Base-by-base conservation (phyloP, 2,329 filamentous ascomycete genomes). In the Pseudogymnoascus sp. region DNA sequence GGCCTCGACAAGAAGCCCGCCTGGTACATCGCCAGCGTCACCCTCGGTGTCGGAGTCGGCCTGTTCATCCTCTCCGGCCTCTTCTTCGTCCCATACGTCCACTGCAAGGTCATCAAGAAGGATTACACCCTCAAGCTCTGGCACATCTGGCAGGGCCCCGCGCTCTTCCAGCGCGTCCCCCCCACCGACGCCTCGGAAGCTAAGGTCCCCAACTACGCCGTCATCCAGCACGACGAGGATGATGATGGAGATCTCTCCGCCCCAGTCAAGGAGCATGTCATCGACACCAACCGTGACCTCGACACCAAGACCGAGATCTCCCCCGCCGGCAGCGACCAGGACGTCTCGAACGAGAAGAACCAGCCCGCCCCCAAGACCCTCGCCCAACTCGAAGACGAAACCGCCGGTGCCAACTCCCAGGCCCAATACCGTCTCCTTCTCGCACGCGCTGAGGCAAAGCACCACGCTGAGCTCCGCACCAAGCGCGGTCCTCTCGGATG, bases 21-120 rank as follows among this genome's bases (percentile, higher is more conserved):
- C 7, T 86, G 82, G 81, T 91, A 84, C 70, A 83, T 91, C 64
- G 86, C 80, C 9, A 76, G 81, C 12, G 87, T 91, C 64, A 86
- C 85, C 15, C 70, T 91, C 64, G 87, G 88, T 41, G 80, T 79
- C 36, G 88, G 87, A 64, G 77, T 74, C 55, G 87, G 84, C 63
- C 75, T 91, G 35, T 78, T 75, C 58, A 5, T 85, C 35, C 74
- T 90, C 5, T 76, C 88, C 0, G 82, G 80, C 60, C 64, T 91
- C 69, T 90, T 92, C 80, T 91, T 92, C 73, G 82, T 92, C 9
- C 89, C 89, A 48, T 91, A 78, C 67, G 77, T 90, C 25, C 79
- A 90, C 75, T 76, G 82, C 66, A 84, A 81, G 67, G 80, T 91
- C 66, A 81, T 91, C 77, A 87, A 85, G 78, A 85, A 82, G 73